Conservation (phyloP, 2,329 filamentous ascomycete species). For the Beauveria sp. region DNA sequence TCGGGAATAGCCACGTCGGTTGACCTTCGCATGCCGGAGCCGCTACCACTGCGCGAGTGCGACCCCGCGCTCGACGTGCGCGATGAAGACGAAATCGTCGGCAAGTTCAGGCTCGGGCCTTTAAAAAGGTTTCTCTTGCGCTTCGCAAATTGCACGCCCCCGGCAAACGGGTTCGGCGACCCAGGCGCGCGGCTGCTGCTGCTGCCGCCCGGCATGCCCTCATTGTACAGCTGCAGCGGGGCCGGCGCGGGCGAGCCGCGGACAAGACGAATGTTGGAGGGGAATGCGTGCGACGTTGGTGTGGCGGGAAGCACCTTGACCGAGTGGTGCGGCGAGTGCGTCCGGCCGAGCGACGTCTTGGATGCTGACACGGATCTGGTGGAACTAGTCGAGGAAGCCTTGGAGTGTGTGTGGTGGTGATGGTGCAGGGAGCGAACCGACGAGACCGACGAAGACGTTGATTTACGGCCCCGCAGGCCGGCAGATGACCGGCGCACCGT, state of each 20-base stretch:
- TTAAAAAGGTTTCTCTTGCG: conserved; percentile 77
- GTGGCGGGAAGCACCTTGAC: conserved; percentile 94
- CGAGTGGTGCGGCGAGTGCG: conserved; percentile 75
- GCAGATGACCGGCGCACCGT: conserved; percentile 75
- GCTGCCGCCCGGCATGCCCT: conserved; percentile 41
- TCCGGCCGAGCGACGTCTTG: conserved; percentile 54
- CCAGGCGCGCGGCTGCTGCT: conserved; percentile 32
- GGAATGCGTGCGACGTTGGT: conserved; percentile 67
- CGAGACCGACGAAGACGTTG: conserved; percentile 89
- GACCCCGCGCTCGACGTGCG: conserved; percentile 25
- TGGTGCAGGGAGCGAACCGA: conserved; percentile 88
- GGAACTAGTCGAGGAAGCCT: conserved; percentile 87
- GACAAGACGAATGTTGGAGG: conserved; percentile 78
- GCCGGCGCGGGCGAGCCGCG: conserved; percentile 44
- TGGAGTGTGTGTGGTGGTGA: conserved; percentile 80
- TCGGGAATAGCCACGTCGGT: conserved; percentile 60
- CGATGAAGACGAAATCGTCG: conserved; percentile 27
- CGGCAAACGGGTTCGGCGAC: conserved; percentile 51
- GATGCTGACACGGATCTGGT: conserved; percentile 65
- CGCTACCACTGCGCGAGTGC: conserved; percentile 53
- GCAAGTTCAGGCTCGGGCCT: conserved; percentile 56
- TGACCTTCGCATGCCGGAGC: conserved; percentile 54
- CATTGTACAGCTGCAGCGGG: conserved; percentile 46
- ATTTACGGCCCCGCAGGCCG: conserved; percentile 84
- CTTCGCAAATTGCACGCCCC: conserved; percentile 69